These are phyloP conservation scores for Neolentinus lepideus DNA, from an alignment of 1,284 basidiomycete genomes.

Conservation along the genomic window DNA sequence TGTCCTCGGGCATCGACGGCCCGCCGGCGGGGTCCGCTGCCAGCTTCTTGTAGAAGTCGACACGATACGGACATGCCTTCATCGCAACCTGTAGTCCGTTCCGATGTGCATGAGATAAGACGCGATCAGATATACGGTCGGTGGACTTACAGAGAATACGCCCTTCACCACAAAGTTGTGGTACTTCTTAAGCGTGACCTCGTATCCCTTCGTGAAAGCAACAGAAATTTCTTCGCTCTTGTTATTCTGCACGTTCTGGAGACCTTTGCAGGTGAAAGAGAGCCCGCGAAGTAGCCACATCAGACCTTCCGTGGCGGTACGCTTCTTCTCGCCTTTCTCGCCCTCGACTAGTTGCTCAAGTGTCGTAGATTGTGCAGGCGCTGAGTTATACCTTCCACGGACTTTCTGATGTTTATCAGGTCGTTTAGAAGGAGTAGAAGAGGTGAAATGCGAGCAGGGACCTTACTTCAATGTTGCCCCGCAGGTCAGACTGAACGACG, in stretches of 20 bases:
- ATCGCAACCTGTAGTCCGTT: constrained; percentile 79
- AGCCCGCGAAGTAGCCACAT: constrained; percentile 91
- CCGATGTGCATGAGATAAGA: background rate
- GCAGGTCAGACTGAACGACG: constrained; percentile 84
- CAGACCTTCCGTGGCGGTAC: constrained; percentile 83
- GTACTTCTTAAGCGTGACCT: constrained; percentile 74
- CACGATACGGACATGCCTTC: constrained; percentile 94
- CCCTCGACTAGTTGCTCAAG: constrained; percentile 82
- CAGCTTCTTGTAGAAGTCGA: constrained; percentile 86
- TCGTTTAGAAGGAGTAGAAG: constrained; percentile 2
- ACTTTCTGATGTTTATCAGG: constrained; percentile 67
- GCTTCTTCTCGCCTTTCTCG: constrained; percentile 86
- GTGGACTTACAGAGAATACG: constrained; percentile 69
- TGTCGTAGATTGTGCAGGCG: constrained; percentile 62
- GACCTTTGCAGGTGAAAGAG: constrained; percentile 84
- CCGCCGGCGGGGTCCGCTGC: constrained; percentile 62
- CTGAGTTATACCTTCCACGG: constrained; percentile 67
- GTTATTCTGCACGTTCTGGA: constrained; percentile 70
- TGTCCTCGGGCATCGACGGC: constrained; percentile 45
- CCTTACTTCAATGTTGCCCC: constrained; percentile 86
- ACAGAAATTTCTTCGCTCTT: constrained; percentile 61
- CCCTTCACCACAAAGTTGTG: constrained; percentile 88
- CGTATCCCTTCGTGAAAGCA: constrained; percentile 84
- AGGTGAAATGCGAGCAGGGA: constrained; percentile 7
- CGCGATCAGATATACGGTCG: background rate